phyloP scores from a whole-genome alignment of 768 basidiomycete genomes.

The Suillus placidus region DNA sequence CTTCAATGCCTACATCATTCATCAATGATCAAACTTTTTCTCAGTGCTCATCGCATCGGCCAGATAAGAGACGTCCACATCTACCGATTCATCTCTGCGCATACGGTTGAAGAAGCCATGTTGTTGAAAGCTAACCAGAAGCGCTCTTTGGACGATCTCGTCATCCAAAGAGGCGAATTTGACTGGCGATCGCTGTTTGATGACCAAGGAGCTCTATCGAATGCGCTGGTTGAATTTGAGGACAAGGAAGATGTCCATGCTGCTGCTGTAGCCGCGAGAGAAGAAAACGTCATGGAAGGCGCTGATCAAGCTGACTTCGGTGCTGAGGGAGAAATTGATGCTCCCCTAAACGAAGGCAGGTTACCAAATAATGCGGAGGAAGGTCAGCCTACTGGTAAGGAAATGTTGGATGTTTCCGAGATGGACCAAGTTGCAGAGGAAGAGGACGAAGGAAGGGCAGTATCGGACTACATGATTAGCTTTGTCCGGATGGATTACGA shows the following conservation, averaged over 20 bases:
- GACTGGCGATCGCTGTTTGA: constrained; percentile 88
- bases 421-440: constrained; percentile 40
- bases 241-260: constrained; percentile 87
- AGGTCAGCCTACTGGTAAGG: constrained; percentile 27
- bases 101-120: constrained; percentile 96
- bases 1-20: not conserved
- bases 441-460: constrained; percentile 65
- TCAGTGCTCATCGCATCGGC: constrained; percentile 95
- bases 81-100: constrained; percentile 87
- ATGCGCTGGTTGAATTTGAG: constrained; percentile 82
- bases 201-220: constrained; percentile 63
- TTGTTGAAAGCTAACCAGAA: constrained; percentile 98
- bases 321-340: constrained; percentile 40
- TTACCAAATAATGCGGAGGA: constrained; percentile 15
- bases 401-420: constrained; percentile 30
- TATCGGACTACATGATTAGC: constrained; percentile 84
- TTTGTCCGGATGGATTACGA: constrained; percentile 65
- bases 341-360: constrained; percentile 14
- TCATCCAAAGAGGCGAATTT: constrained; percentile 93
- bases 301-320: constrained; percentile 83
- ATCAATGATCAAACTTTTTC: constrained; percentile 6
- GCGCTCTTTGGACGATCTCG: constrained; percentile 83
- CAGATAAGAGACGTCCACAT: constrained; percentile 97
- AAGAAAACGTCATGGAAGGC: constrained; percentile 71
- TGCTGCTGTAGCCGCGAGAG: constrained; percentile 73